Evolutionary conservation across 176 grass and related monocot species (phyloP), one percentile per base, ranked within the genome.

Genomic region (Triticum dicoccoides): DNA sequence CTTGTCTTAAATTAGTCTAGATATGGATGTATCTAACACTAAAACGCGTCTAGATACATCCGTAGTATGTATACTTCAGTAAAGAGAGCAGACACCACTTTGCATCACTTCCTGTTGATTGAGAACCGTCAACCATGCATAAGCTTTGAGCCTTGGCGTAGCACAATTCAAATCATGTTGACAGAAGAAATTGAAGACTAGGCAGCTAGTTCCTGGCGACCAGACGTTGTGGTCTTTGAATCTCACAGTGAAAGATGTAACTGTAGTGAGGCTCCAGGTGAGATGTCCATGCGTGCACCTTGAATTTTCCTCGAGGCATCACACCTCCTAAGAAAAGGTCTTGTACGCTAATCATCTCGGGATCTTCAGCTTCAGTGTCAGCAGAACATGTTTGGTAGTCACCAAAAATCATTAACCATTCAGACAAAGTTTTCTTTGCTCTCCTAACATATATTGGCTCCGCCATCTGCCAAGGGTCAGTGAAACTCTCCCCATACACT

Each of bases 241-340:
- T 18, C n/a, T 61, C 80, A 24, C 80, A 71, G 21, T 20, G 27
- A 10, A 29, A 29, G 0, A 56, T 61, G 30, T 82, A 82, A 21
- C 10, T 59, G 44, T 70, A 58, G 80, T 82, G 13, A 71, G 82
- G 82, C 5, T 58, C 56, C 29, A 84, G 23, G 69, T 32, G 56
- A 27, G 69, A 84, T 84, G 23, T 84, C 69, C 82, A 84, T 13
- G 9, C 37, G 0, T 76, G 70, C 12, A 64, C 82, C 71, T 74
- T 37, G 17, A 84, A 84, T n/a, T 84, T 63, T 5, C 82, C 70
- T 47, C 18, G 68, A 47, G 69, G 69, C 17, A 1, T 44, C 30
- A 69, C 69, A 21, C 4, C 5, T 76, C 82, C 58, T 6, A 23
- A 34, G 1, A 84, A 12, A 41, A 84, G 7, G 9, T 76, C 82